Base-by-base conservation (phyloP, 2,329 filamentous ascomycete genomes). In the Decorospora gaudefroyi region DNA sequence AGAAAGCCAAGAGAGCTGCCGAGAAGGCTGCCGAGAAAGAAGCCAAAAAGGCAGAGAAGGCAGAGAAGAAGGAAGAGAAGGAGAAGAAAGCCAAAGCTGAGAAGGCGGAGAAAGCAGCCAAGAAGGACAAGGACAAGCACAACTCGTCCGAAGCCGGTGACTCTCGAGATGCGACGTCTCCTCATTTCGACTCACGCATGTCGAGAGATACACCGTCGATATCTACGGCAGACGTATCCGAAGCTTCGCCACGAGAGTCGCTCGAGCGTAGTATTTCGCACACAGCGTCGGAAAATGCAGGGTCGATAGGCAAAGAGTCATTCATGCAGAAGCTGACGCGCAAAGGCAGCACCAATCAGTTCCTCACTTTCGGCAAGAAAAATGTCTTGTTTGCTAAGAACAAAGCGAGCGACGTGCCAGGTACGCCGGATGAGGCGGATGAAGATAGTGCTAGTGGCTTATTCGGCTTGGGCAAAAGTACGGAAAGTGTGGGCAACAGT, bases 261-360 rank as follows among this genome's bases (percentile, higher is more conserved):
- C 64, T 74, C 10, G 73, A 75, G 29, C 67, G 68, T 13, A 63
- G 66, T 9, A 50, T 66, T 3, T 72, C 69, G 4, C 69, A 72
- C 27, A 66, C 68, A 0, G 59, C 65, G 2, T 70, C 68, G 0
- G 68, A 72, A 12, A 60, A 51, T 23, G 49, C 64, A 28, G 56
- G 61, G 33, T 60, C 66, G 2, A 47, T 66, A 12, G 70, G 72
- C 46, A 76, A 73, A 40, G 74, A 77, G 35, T 69, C 67, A 2
- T 75, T 78, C 53, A 77, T 78, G 74, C 69, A 73, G 46, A 77
- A 77, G 48, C 67, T 78, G 26, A 71, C 71, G 4, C 72, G 76
- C 39, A 78, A 78, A 56, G 69, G 68, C 23, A 73, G 68, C 46
- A 71, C 72, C 0, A 71, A 68, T 39, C 76, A 77, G 38, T 77